Evolutionary conservation across 441 rosid species (phyloP), one percentile per base, ranked within the genome.

Genomic region (Viola pubescens): DNA sequence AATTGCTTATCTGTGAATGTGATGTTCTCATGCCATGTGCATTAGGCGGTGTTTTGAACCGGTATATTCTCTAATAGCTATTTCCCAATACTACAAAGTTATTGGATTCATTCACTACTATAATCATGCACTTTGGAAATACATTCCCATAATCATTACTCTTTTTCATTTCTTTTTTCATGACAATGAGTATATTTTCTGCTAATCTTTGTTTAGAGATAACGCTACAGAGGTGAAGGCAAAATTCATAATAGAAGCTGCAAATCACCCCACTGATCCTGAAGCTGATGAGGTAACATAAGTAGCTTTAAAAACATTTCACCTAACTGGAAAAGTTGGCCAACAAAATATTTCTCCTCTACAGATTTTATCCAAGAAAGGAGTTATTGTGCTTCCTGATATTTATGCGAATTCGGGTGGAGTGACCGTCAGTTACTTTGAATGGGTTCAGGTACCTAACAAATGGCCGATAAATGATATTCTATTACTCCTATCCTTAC

Each of bases 1-100:
- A 85, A 65, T 49, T 94, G 45, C 81, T 94, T 13, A 77, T 72
- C 3, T 89, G 84, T 64, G 95, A 87, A 56, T 94, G 98, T 38
- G 99, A 94, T 73, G 97, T 94, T 66, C 99, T 94, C 37, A 76
- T 94, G 65, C 95, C 99, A 10, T 86, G 94, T 51, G 97, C 99
- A 68, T 74, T 94, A 64, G 97, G 96, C 19, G 97, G 98, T 66
- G 98, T 88, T 50, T 64, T 94, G 6, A 83, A 85, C 84, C 88
- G 79, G 99, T 94, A 51, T 4, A 68, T 37, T 59, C 58, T 53
- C 55, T 61, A 10, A 37, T 6, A 16, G 9, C 49, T 52, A 63
- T 13, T 52, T 54, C 34, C 34, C 2, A 26, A 26, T 26, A 26
- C 34, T 26, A 26, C 34, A 26, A 26, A 26, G 34, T 26, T 26